phyloP scores from a whole-genome alignment of 371 early-diverging fungal genomes.

The Saksenaea oblongispora region DNA sequence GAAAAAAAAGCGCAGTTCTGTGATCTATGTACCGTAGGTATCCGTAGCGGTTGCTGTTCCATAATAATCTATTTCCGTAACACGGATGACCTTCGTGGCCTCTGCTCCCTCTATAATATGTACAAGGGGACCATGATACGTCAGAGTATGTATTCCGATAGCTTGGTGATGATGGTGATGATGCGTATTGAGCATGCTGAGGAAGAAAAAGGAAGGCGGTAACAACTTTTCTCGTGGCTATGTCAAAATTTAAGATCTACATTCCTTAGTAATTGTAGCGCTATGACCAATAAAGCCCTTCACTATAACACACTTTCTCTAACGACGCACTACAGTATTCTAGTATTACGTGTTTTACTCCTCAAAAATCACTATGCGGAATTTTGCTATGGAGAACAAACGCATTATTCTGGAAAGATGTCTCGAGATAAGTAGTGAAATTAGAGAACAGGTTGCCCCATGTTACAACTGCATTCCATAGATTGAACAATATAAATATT shows the following conservation, averaged over 20 bases:
- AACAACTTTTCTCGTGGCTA: neutral
- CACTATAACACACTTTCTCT: too few relatives aligned
- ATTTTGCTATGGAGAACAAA: too few relatives aligned
- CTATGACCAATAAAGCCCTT: neutral
- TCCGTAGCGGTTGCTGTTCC: neutral
- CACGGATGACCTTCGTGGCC: neutral
- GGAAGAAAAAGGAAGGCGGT: neutral
- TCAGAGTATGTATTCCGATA: neutral
- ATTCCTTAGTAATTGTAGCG: neutral
- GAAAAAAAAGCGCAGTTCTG: too few relatives aligned
- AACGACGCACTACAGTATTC: too few relatives aligned
- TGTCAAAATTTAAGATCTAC: neutral
- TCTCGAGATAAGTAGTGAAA: too few relatives aligned
- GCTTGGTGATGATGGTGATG: neutral
- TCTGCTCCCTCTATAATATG: neutral
- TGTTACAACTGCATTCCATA: too few relatives aligned
- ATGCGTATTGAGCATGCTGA: too few relatives aligned
- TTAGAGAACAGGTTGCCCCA: too few relatives aligned
- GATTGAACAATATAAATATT: too few relatives aligned
- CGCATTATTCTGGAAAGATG: too few relatives aligned
- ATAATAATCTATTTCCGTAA: neutral
- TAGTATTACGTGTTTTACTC: too few relatives aligned
- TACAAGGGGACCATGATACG: neutral
- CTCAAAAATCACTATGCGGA: too few relatives aligned
- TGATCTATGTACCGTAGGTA: neutral